These are phyloP conservation scores for Chlamydomonas sp. DNA, from an alignment of 139 green algal genomes.

Conservation along the genomic window DNA sequence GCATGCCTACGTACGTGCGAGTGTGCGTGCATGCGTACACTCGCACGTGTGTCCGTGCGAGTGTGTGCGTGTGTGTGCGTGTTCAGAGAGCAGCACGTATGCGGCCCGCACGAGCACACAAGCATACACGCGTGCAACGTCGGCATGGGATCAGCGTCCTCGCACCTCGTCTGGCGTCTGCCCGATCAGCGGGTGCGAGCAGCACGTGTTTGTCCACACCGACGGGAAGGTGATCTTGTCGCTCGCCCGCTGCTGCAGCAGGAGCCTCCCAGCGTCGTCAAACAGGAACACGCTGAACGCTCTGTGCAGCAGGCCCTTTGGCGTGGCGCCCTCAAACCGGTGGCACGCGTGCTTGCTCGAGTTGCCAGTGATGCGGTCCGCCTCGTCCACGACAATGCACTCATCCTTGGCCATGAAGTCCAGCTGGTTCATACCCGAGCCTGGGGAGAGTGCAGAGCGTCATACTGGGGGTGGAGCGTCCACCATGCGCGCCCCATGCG, in stretches of 20 bases:
- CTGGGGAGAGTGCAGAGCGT: too few species aligned
- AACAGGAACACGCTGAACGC: slow-evolving; percentile 86
- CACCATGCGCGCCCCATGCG: too few species aligned
- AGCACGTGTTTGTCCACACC: slow-evolving; percentile 98
- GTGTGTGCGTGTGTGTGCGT: too few species aligned
- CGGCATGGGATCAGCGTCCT: too few species aligned
- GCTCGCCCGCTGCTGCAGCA: slow-evolving; percentile 83
- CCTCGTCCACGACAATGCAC: slow-evolving; percentile 86
- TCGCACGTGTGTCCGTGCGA: too few species aligned
- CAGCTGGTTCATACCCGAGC: too few species aligned
- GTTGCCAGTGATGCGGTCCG: slow-evolving; percentile 65
- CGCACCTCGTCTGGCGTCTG: slow-evolving; percentile 66
- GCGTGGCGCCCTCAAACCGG: slow-evolving; percentile 36
- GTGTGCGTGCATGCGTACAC: too few species aligned
- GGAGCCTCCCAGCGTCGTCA: slow-evolving; percentile 66
- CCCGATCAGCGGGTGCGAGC: slow-evolving; percentile 83
- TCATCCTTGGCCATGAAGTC: slow-evolving; percentile 84
- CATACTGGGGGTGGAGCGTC: too few species aligned
- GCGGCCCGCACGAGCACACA: too few species aligned
- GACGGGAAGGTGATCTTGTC: slow-evolving; percentile 93
- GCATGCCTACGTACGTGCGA: too few species aligned
- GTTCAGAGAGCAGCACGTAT: too few species aligned
- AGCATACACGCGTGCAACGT: too few species aligned
- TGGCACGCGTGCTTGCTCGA: slow-evolving; percentile 77
- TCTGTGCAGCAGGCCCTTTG: slow-evolving; percentile 73